Base-by-base conservation (phyloP, 257 asterid genomes). In the Fraxinus quadrangulata region DNA sequence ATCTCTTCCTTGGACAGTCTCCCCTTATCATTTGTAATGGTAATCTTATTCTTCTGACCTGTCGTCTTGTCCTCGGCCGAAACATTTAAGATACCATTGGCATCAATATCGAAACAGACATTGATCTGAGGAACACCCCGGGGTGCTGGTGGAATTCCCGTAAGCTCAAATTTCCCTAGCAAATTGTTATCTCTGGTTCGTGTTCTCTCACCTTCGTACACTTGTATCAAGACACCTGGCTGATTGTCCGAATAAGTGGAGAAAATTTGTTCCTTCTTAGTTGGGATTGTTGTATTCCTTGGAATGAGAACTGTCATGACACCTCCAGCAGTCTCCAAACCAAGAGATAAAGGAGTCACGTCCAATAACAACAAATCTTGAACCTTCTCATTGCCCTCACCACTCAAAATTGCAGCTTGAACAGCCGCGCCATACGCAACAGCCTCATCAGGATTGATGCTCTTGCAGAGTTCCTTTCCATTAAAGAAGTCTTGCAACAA, bases 401-500 rank as follows among this genome's bases (percentile, higher is more conserved):
- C 66, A n/a, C 66, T 56, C 66, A 56, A 56, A 56, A 56, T 56
- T 17, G 66, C 66, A 56, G 66, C 66, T 56, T 56, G 66, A 56
- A 56, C 66, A 56, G 66, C 66, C 1, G 66, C 66, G 11, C 66
- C 66, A 56, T 56, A 56, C 4, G 66, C 66, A 4, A 56, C 66
- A 4, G 66, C 66, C 66, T 56, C 66, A 17, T 56, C 66, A 5
- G 66, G 66, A 56, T 56, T 56, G 66, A 56, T 56, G 66, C 66
- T 56, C 66, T 56, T 56, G 66, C 66, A 56, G 28, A 56, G 66
- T 21, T 56, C 66, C 28, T 56, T 56, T n/a, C 66, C 66, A 5
- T 56, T 56, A 1, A 56, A 56, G 66, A 56, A 56, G 66, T 56
- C 66, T 56, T 56, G 66, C 66, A 56, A 9, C 11, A 56, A 56